Evolutionary conservation across 768 basidiomycete genomes (phyloP), one percentile per base, ranked within the genome.

Genomic region (Xerocomellus intermedius): DNA sequence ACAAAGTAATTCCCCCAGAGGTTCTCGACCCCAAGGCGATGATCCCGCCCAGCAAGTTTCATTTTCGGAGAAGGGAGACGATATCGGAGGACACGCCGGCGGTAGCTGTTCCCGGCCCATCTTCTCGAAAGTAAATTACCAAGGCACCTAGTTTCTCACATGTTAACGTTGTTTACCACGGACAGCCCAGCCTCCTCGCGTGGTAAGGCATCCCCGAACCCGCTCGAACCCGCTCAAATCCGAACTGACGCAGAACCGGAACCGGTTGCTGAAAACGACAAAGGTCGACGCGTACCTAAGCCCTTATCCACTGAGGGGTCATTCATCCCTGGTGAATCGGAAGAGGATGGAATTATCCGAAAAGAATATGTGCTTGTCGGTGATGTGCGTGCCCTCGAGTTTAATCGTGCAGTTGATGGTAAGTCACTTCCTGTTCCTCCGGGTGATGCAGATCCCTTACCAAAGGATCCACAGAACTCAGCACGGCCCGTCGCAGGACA

Each of bases 341-440:
- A 91, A 64, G 89, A 92, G 65, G 89, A 91, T 64, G 88, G 88
- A 0, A 75, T 86, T 47, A 77, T 92, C 46, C 80, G 87, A 49
- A 81, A 85, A 58, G 96, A 98, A 65, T 99, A 99, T 63, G 96
- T 98, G 0, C 82, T 99, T 1, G 91, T 98, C 2, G 94, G 89
- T 41, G 94, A 99, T 69, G 84, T 82, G 50, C 80, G 87, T 47
- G 91, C 91, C 2, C 89, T 98, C 3, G 95, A 98, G 68, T 92
- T 98, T 69, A 93, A 92, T 68, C 84, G 85, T 16, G 83, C 93
- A 3, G 88, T 96, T 2, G 96, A 98, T 75, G 95, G 95, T 90
- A 57, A 63, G 84, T 70, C 17, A 24, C 26, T 45, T 37, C 46
- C 14, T 8, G 22, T 39, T 32, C 14, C 37, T 5, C 12, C 35